Percentiles rank a stretch among this genome's conserved stretches.
Evolutionary conservation across 495 filamentous ascomycete species (phyloP).

Genomic region (Parathielavia appendiculata): DNA sequence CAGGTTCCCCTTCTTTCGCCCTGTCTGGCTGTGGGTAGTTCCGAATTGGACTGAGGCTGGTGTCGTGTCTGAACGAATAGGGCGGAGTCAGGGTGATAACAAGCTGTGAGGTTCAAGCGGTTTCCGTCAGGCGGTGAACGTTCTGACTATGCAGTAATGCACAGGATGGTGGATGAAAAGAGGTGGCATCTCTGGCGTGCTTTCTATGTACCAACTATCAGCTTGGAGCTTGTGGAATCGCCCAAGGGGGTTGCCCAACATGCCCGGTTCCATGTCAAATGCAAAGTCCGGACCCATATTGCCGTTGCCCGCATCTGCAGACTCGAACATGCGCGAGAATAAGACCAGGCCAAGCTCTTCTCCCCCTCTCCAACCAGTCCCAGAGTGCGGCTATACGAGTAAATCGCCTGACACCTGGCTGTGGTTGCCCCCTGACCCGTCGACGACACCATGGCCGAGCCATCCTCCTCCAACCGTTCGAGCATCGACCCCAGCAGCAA

Average conservation of each 20-base stretch:
- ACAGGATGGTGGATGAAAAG: neutral
- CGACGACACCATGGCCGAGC: slow-evolving; percentile 1
- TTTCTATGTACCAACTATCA: too few relatives aligned
- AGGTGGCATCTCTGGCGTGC: neutral
- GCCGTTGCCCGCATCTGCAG: neutral
- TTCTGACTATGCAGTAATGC: too few relatives aligned
- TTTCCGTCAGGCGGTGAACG: slow-evolving; percentile 11
- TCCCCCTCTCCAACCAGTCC: slow-evolving; percentile 4
- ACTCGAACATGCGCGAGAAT: neutral
- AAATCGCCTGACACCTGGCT: neutral
- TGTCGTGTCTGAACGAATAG: neutral
- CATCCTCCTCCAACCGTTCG: slow-evolving; percentile 4
- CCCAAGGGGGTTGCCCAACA: neutral
- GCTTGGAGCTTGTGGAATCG: too few relatives aligned
- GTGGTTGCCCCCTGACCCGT: neutral
- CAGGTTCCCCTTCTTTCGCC: too few relatives aligned
- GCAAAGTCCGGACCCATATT: neutral
- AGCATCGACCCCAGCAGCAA: slow-evolving; percentile 8
- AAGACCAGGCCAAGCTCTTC: neutral
- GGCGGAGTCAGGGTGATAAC: neutral
- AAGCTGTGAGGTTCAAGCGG: neutral
- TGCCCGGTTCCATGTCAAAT: neutral
- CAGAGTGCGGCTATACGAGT: neutral
- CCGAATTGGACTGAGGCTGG: too few relatives aligned
- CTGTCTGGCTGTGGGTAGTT: neutral